Base-by-base conservation (phyloP, 2,329 filamentous ascomycete genomes). In the Byssothecium circinans region DNA sequence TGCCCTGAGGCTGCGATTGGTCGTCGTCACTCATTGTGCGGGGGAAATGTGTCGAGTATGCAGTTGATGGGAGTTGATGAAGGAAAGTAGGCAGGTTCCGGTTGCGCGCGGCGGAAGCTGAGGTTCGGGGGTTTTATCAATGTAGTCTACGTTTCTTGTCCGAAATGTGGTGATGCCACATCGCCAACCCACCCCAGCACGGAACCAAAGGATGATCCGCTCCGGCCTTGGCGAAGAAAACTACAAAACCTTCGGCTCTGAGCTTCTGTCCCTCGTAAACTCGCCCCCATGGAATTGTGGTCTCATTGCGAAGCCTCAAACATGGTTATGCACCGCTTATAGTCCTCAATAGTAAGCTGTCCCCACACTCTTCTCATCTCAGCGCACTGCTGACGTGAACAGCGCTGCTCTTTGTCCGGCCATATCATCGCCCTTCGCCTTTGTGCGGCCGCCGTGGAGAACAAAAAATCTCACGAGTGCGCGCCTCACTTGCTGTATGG, bases 381-480 rank as follows among this genome's bases (percentile, higher is more conserved):
- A 57, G 48, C 51, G 47, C 45, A 46, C 34, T 41, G 53, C 54
- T 59, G 47, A 59, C 56, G 49, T 53, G 43, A 53, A 42, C 56
- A 53, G 56, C 40, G n/a, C 10, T 7, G 18, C 12, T 46, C 47
- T 58, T 56, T 50, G 45, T 54, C 39, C 27, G 18, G n/a, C 32
- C 39, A 44, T 15, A 29, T 30, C 23, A 10, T 25, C 10, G 23
- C 23, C 23, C 10, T 25, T 35, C 25, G 38, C 27, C 38, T 49
- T 49, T 39, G 22, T 47, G 18, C 20, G 36, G 8, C 18, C 20
- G 35, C 35, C n/a, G 36, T 14, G 12, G 8, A n/a, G 36, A 17
- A n/a, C n/a, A n/a, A n/a, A n/a, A n/a, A n/a, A n/a, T n/a, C n/a
- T 22, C 14, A 15, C 8, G 4, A 39, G 8, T 27, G 36, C 5